Conservation (phyloP, 1,139 yeast genomes). For the Lodderomyces margitis region DNA sequence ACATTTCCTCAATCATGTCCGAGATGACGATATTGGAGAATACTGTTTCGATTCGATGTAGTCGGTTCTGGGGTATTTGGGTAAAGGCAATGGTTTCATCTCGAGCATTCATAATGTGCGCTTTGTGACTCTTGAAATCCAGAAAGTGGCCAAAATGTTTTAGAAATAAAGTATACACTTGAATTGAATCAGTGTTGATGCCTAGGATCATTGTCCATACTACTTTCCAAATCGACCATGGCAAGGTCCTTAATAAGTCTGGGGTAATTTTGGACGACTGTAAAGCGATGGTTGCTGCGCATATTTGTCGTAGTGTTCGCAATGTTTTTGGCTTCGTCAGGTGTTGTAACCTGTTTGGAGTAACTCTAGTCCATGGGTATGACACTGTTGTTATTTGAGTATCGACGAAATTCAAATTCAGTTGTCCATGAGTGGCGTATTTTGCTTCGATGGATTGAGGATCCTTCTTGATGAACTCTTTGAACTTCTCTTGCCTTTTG, state of each 20-base stretch:
- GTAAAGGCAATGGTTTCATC: slow-evolving; percentile 2
- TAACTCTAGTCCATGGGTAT: slow-evolving; percentile 21
- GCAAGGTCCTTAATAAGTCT: slow-evolving; percentile 14
- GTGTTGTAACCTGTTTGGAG: not conserved
- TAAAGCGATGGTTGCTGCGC: slow-evolving; percentile 31
- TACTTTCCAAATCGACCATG: slow-evolving; percentile 29
- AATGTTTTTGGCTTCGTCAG: not conserved
- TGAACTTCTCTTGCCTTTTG: slow-evolving; percentile 1
- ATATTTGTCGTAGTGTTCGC: slow-evolving; percentile 21
- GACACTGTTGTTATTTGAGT: slow-evolving; percentile 14
- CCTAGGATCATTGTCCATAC: slow-evolving; percentile 34
- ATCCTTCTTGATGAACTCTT: not conserved
- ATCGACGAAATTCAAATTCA: slow-evolving; percentile 17
- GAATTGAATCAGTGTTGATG: slow-evolving; percentile 30
- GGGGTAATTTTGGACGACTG: not conserved
- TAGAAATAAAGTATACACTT: slow-evolving; percentile 30
- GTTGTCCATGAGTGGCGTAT: slow-evolving; percentile 8
- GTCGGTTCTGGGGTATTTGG: slow-evolving; percentile 8
- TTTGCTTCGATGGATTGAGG: slow-evolving; percentile 4
- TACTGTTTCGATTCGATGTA: slow-evolving; percentile 37
- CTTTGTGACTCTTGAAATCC: slow-evolving; percentile 27
- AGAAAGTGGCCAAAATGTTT: slow-evolving; percentile 17
- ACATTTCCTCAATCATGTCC: slow-evolving; percentile 17
- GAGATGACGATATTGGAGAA: slow-evolving; percentile 27
- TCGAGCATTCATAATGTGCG: slow-evolving; percentile 2